These are phyloP conservation scores for Scedosporium aurantiacum DNA, from an alignment of 2,329 filamentous ascomycete genomes.

Conservation along the genomic window DNA sequence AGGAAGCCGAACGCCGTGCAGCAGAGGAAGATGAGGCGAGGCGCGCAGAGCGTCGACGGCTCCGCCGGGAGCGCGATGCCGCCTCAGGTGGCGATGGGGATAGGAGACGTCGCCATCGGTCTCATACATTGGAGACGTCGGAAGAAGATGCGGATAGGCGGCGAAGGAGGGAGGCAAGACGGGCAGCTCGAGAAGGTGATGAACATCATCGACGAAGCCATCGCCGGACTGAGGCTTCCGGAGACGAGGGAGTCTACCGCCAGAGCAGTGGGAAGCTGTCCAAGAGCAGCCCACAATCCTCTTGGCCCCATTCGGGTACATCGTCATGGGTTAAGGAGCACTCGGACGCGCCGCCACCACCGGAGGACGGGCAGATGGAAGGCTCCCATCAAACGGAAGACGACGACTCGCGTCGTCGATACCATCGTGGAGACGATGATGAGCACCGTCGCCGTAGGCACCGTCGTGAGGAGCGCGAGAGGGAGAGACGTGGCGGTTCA, in stretches of 20 bases:
- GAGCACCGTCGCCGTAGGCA: conserved; percentile 31
- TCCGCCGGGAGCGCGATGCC: conserved; percentile 37
- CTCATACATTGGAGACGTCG: conserved; percentile 29
- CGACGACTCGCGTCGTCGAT: conserved; percentile 36
- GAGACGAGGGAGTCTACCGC: conserved; percentile 13
- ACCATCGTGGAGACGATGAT: conserved; percentile 32
- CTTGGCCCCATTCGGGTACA: conserved; percentile 53
- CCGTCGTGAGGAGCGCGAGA: conserved; percentile 32
- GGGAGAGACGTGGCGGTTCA: conserved; percentile 19
- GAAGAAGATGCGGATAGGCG: conserved; percentile 43
- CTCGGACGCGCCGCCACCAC: conserved; percentile 46
- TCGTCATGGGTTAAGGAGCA: conserved; percentile 57
- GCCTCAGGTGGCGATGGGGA: conserved; percentile 34
- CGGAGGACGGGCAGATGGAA: conserved; percentile 21
- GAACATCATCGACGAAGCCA: conserved; percentile 25
- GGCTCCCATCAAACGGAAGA: conserved; percentile 28
- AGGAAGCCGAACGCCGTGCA: conserved; percentile 38
- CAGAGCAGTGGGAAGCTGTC: not conserved
- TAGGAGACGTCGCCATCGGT: conserved; percentile 38
- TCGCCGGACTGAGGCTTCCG: not conserved
- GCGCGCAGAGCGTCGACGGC: conserved; percentile 37
- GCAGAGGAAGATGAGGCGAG: conserved; percentile 37
- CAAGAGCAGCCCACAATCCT: conserved; percentile 16
- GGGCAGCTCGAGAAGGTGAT: conserved; percentile 32
- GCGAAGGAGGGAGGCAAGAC: conserved; percentile 40